phyloP scores from a whole-genome alignment of 768 basidiomycete genomes.

The Tubosaeta brunneosetosa region DNA sequence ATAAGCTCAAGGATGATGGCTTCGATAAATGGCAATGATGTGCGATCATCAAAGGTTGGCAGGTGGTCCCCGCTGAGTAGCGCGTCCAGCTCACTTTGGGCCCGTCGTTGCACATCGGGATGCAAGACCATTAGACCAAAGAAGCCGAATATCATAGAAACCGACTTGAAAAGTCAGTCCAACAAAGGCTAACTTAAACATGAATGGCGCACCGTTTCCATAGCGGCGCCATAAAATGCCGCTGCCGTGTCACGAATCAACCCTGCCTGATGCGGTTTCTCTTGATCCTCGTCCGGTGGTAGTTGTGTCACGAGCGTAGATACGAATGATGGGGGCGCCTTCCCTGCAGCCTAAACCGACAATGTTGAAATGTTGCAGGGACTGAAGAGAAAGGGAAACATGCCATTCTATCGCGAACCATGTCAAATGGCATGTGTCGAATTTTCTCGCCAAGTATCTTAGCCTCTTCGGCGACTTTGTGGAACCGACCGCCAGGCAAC shows the following conservation, averaged over 20 bases:
- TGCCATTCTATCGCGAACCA: constrained; percentile 10
- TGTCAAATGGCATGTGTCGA: constrained; percentile 4
- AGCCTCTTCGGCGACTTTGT: constrained; percentile 4
- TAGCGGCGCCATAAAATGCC: constrained; percentile 7
- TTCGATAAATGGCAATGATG: constrained; percentile 12
- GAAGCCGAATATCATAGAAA: constrained; percentile 6
- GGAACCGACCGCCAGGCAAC: constrained; percentile 12
- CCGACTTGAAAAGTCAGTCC: background rate
- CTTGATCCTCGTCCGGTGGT: constrained; percentile 2
- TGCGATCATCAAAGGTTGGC: constrained; percentile 13
- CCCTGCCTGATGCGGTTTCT: background rate
- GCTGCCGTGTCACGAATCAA: constrained; percentile 13
- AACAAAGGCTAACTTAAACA: background rate
- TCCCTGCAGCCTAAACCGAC: constrained; percentile 4
- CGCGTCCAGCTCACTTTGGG: constrained; percentile 9
- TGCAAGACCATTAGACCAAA: constrained; percentile 11
- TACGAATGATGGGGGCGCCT: constrained; percentile 6
- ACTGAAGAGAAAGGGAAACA: too few species aligned
- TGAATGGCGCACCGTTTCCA: constrained; percentile 6
- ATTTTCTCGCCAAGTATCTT: constrained; percentile 1
- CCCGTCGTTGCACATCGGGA: constrained; percentile 12
- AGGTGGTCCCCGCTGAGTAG: constrained; percentile 7
- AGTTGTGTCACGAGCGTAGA: constrained; percentile 11
- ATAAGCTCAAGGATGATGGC: constrained; percentile 9
- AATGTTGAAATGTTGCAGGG: too few species aligned